phyloP scores from a whole-genome alignment of 2,329 filamentous ascomycete species.

The Metarhizium album region DNA sequence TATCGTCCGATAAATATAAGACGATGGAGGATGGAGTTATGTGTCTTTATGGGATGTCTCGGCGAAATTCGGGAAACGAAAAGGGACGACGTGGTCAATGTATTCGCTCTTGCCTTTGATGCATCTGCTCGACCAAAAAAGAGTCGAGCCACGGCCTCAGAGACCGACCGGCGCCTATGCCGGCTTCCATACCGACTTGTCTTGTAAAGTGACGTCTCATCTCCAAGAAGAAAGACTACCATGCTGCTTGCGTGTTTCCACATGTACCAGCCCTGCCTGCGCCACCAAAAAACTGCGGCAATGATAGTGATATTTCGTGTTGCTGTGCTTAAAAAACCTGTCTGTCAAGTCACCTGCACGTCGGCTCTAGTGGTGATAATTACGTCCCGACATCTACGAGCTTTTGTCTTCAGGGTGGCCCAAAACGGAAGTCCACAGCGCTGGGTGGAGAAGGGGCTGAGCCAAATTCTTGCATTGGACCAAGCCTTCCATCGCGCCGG shows the following conservation, averaged over 20 bases:
- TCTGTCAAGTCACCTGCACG: not conserved
- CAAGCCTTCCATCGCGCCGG: not conserved
- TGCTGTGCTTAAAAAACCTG: no score
- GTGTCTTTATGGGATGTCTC: constrained; percentile 29
- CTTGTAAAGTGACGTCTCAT: constrained; percentile 24
- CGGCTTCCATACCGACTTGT: constrained; percentile 42
- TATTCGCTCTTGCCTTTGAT: constrained; percentile 33
- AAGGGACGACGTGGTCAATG: constrained; percentile 24
- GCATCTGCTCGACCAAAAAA: constrained; percentile 42
- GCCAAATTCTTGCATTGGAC: not conserved
- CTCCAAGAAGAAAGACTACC: not conserved
- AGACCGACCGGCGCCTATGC: constrained; percentile 60
- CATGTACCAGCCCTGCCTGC: not conserved
- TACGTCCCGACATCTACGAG: no score
- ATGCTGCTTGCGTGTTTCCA: not conserved
- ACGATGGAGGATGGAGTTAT: not conserved
- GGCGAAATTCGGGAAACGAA: constrained; percentile 28
- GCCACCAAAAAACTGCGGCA: no score
- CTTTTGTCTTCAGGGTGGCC: not conserved
- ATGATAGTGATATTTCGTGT: no score
- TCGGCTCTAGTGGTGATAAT: not conserved
- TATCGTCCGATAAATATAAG: constrained; percentile 81
- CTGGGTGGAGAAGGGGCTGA: not conserved
- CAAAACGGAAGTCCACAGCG: not conserved
- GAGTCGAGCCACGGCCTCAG: constrained; percentile 58